phyloP scores from a whole-genome alignment of 345 rosid genomes.

The Acer negundo region DNA sequence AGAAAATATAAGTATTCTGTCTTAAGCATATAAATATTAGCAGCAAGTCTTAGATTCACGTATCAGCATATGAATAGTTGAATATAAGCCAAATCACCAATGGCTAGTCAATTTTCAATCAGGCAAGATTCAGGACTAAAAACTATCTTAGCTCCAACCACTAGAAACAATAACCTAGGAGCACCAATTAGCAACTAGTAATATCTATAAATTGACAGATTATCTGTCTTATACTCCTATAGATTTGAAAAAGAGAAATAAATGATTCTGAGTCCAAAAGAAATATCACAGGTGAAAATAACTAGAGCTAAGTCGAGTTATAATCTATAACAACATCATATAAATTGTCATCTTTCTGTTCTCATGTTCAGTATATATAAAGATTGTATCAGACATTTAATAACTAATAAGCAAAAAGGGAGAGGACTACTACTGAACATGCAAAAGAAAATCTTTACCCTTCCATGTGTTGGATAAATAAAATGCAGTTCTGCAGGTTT shows the following conservation, averaged over 20 bases:
- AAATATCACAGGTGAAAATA: background rate
- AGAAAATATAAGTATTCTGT: background rate
- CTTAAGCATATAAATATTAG: background rate
- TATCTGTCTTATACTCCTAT: background rate
- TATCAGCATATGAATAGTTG: background rate
- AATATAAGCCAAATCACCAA: background rate
- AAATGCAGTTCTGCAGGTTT: background rate
- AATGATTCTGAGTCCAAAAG: background rate
- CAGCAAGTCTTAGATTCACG: conserved; percentile 3
- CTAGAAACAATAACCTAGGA: conserved; percentile 4
- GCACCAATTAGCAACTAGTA: background rate
- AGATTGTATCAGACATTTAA: background rate
- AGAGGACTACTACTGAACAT: background rate
- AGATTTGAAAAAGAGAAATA: background rate
- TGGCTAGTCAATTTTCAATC: background rate
- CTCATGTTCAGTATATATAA: background rate
- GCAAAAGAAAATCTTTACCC: background rate
- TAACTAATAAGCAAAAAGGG: background rate
- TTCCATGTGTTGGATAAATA: background rate
- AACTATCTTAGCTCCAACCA: background rate
- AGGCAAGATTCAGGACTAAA: background rate
- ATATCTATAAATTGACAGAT: background rate
- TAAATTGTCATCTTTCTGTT: background rate
- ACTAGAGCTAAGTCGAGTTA: background rate
- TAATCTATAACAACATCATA: background rate